Conservation (phyloP, 1,139 yeast genomes). For the Pichia sp. region DNA sequence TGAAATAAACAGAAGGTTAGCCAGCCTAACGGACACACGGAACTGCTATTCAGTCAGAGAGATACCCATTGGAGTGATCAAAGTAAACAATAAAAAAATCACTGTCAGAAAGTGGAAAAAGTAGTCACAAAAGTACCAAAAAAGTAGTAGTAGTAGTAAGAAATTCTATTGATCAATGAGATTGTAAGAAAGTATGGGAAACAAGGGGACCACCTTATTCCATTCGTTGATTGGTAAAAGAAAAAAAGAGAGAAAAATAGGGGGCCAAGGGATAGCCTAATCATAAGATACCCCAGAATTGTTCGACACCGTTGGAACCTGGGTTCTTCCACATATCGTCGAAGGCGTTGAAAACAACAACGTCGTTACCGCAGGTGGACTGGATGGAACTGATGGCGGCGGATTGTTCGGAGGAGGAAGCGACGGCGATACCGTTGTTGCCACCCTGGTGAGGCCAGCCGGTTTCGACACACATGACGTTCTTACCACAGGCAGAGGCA, state of each 20-base stretch:
- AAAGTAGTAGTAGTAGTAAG: too few species aligned
- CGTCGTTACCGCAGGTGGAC: conserved; percentile 50
- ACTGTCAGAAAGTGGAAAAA: background rate
- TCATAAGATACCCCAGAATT: conserved; percentile 40
- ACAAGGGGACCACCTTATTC: background rate
- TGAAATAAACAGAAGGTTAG: background rate
- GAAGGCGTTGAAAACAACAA: conserved; percentile 64
- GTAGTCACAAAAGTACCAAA: background rate
- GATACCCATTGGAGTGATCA: background rate
- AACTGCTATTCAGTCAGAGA: background rate
- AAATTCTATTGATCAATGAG: too few species aligned
- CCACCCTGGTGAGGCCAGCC: conserved; percentile 81
- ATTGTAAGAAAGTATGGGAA: background rate
- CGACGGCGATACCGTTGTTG: conserved; percentile 62
- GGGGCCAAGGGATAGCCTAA: background rate
- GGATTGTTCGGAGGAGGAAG: conserved; percentile 59
- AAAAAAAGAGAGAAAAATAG: background rate
- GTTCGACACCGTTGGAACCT: conserved; percentile 63
- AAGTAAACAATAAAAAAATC: background rate
- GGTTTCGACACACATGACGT: conserved; percentile 63
- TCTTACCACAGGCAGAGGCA: conserved; percentile 61
- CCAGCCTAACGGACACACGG: too few species aligned
- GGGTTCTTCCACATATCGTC: conserved; percentile 76
- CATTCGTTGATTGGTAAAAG: too few species aligned
- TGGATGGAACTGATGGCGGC: conserved; percentile 57